Conservation (phyloP, 345 rosid genomes). For the Arabis alpina region DNA sequence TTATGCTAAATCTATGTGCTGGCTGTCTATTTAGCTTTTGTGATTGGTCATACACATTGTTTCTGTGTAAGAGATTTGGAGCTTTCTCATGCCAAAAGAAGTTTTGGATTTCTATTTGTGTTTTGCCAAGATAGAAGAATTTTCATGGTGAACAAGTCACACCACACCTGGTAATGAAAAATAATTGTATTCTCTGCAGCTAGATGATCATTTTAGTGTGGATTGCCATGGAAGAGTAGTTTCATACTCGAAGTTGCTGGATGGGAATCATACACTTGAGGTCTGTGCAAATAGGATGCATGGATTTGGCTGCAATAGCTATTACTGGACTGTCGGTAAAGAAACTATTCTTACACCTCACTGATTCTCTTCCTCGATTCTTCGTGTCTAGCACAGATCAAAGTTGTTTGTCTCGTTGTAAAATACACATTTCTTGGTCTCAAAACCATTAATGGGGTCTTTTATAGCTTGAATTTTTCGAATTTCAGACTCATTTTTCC, state of each 20-base stretch:
- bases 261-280: slow-evolving; percentile 78
- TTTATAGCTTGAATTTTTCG: slow-evolving; percentile 3
- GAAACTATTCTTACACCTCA: slow-evolving; percentile 35
- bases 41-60: slow-evolving; percentile 17
- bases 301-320: slow-evolving; percentile 61
- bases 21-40: slow-evolving; percentile 12
- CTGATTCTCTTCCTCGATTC: slow-evolving; percentile 8
- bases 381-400: slow-evolving; percentile 15
- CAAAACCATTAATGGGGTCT: background rate
- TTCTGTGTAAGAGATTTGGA: slow-evolving; percentile 3
- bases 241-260: slow-evolving; percentile 61
- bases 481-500: slow-evolving; percentile 21
- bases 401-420: background rate
- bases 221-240: slow-evolving; percentile 58
- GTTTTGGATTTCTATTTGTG: background rate
- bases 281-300: slow-evolving; percentile 62
- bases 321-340: slow-evolving; percentile 87
- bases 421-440: background rate
- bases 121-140: background rate
- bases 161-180: slow-evolving; percentile 8
- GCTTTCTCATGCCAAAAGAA: background rate
- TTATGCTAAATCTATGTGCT: slow-evolving; percentile 7
- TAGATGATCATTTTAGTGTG: slow-evolving; percentile 61
- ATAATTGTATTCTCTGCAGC: slow-evolving; percentile 51
- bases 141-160: slow-evolving; percentile 4